Conservation (phyloP, 805 yeast genomes). For the Kazachstania africana region DNA sequence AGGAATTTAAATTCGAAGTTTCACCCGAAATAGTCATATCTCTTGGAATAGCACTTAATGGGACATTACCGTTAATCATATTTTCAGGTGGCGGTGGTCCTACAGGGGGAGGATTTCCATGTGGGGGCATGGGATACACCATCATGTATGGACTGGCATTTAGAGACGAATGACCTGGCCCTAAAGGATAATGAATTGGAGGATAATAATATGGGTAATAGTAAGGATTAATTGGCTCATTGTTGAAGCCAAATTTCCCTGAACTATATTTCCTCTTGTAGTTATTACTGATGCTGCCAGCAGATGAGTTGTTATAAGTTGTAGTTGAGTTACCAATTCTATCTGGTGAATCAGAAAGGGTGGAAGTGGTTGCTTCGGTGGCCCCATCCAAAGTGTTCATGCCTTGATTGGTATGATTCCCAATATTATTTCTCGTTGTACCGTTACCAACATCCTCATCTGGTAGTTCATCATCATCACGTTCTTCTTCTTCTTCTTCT, state of each 20-base stretch:
- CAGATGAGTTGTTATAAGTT: slow-evolving; percentile 19
- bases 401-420: too few relatives aligned
- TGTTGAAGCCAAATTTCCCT: slow-evolving; percentile 2
- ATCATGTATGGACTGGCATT: slow-evolving; percentile 21
- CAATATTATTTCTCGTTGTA: neutral
- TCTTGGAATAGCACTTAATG: slow-evolving; percentile 8
- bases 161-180: slow-evolving; percentile 9
- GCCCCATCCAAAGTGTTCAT: neutral
- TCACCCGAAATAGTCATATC: slow-evolving; percentile 1
- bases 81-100: slow-evolving; percentile 16
- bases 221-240: slow-evolving; percentile 15
- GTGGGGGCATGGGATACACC: slow-evolving; percentile 24
- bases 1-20: too few relatives aligned
- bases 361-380: slow-evolving; percentile 14
- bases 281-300: slow-evolving; percentile 14
- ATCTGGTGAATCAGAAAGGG: slow-evolving; percentile 15
- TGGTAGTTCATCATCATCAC: neutral
- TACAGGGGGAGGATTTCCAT: too few relatives aligned
- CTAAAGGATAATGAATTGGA: slow-evolving; percentile 20
- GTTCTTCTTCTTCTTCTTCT: too few relatives aligned
- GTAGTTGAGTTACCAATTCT: slow-evolving; percentile 11
- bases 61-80: slow-evolving; percentile 7
- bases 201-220: slow-evolving; percentile 22
- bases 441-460: slow-evolving; percentile 1
- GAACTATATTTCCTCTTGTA: slow-evolving; percentile 6